Evolutionary conservation across 352 stramenopile species (phyloP), one percentile per base, ranked within the genome.

Genomic region (Phytophthora capsici): DNA sequence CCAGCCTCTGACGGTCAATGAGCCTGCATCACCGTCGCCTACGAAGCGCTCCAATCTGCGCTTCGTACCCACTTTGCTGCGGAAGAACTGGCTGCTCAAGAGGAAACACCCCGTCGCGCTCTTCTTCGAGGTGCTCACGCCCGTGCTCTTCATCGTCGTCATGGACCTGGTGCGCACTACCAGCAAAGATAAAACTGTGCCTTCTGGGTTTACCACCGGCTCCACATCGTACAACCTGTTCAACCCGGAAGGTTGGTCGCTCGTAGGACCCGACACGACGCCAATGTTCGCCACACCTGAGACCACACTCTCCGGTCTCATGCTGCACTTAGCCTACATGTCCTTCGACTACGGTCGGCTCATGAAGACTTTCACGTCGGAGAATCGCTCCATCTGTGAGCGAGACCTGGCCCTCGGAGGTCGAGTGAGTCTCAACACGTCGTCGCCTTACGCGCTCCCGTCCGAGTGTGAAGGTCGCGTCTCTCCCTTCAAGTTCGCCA

Each of bases 61-160:
- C 44, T 88, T 86, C 45, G 67, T 88, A 25, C 75, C 77, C 13
- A 76, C 69, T 57, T 62, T 93, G 41, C 75, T 93, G 51, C 75
- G 83, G 50, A 93, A 93, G 73, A 93, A 93, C 69, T 88, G 72
- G 69, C 66, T 86, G 73, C 84, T 93, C 68, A 93, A 93, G 78
- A 74, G 73, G 48, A 84, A 87, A 32, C 71, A 87, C 23, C 75
- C 71, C 16, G 19, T 89, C 5, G 73, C 68, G 8, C 55, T 84
- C 13, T 20, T 85, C 26, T 75, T 89, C 26, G 85, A 94, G 62
- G 61, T 91, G 43, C 43, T 91, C 37, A 73, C 82, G 4, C 85
- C 85, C 16, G 66, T 88, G 20, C 26, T 84, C 56, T 89, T 88
- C 59, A 77, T 94, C 32, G 17, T 84, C 20, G 25, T 89, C 38